Conservation (phyloP, 192 early-diverging fungal genomes). For the Coemansia sp. region DNA sequence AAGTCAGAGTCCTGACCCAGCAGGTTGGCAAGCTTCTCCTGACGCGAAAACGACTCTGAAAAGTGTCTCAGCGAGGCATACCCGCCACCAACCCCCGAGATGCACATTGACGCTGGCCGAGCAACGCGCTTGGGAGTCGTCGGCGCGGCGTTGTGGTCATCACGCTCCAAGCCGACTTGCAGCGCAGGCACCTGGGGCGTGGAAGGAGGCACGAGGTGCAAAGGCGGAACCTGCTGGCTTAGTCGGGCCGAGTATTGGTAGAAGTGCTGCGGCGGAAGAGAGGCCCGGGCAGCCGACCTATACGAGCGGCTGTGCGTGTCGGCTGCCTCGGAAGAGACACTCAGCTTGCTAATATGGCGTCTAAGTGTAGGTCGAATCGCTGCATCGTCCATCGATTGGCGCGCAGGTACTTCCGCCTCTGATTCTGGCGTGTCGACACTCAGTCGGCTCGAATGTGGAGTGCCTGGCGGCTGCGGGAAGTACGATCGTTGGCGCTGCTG, state of each 20-base stretch:
- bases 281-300: conserved; percentile 22
- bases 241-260: conserved; percentile 23
- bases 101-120: conserved; percentile 45
- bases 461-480: conserved; percentile 12
- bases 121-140: conserved; percentile 7
- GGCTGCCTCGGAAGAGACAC: conserved; percentile 36
- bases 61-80: conserved; percentile 16
- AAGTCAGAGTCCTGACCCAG: conserved; percentile 31
- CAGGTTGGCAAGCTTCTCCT: conserved; percentile 40
- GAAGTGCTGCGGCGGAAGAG: conserved; percentile 36
- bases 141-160: neutral
- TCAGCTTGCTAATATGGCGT: conserved; percentile 42
- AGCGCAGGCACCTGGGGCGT: neutral
- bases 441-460: conserved; percentile 20
- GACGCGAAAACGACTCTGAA: conserved; percentile 32
- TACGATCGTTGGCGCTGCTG: conserved; percentile 36
- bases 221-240: neutral
- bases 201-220: neutral
- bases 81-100: conserved; percentile 10
- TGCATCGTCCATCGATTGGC: conserved; percentile 46
- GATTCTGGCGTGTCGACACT: conserved; percentile 34
- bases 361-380: conserved; percentile 27
- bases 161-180: neutral
- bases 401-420: conserved; percentile 36
- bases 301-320: conserved; percentile 10